Evolutionary conservation across 768 basidiomycete genomes (phyloP).

Genomic region (Tephrocybe sp.): DNA sequence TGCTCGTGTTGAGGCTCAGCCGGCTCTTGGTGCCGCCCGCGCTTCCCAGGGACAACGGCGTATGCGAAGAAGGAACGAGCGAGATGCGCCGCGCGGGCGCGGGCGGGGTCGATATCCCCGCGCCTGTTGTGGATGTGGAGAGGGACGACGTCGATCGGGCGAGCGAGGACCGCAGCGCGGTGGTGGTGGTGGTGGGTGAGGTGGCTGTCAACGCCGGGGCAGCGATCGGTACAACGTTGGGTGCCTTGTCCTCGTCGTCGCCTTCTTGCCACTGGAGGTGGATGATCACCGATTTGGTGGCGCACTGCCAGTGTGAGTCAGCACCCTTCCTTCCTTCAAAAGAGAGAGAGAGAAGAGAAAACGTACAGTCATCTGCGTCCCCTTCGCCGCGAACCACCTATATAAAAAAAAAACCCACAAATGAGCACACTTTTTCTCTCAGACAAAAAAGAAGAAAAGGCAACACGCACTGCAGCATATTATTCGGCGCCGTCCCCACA

Average conservation of each 20-base stretch:
- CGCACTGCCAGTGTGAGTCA: slow-evolving; percentile 73
- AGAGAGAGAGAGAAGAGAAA: neutral
- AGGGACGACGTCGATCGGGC: slow-evolving; percentile 53
- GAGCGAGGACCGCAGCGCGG: slow-evolving; percentile 48
- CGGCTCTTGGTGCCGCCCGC: slow-evolving; percentile 36
- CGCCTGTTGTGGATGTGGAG: slow-evolving; percentile 10
- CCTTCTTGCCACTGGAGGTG: slow-evolving; percentile 87
- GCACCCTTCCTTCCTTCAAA: too few relatives aligned
- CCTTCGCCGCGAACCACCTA: slow-evolving; percentile 90
- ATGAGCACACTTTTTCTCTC: slow-evolving; percentile 4
- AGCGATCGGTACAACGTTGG: slow-evolving; percentile 12
- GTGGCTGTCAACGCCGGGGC: slow-evolving; percentile 16
- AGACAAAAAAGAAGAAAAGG: neutral
- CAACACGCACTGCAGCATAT: slow-evolving; percentile 70
- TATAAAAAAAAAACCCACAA: neutral
- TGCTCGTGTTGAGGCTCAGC: slow-evolving; percentile 31
- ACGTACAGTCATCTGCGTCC: slow-evolving; percentile 84
- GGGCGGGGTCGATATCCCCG: slow-evolving; percentile 31
- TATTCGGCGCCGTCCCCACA: slow-evolving; percentile 80
- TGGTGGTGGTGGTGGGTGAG: slow-evolving; percentile 30
- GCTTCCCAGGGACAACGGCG: slow-evolving; percentile 6
- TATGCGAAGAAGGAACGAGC: slow-evolving; percentile 20
- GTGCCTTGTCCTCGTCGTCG: slow-evolving; percentile 34
- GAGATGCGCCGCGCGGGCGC: slow-evolving; percentile 43
- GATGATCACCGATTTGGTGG: slow-evolving; percentile 83